Base-by-base conservation (phyloP, 768 basidiomycete species). In the Multifurca ochricompacta region DNA sequence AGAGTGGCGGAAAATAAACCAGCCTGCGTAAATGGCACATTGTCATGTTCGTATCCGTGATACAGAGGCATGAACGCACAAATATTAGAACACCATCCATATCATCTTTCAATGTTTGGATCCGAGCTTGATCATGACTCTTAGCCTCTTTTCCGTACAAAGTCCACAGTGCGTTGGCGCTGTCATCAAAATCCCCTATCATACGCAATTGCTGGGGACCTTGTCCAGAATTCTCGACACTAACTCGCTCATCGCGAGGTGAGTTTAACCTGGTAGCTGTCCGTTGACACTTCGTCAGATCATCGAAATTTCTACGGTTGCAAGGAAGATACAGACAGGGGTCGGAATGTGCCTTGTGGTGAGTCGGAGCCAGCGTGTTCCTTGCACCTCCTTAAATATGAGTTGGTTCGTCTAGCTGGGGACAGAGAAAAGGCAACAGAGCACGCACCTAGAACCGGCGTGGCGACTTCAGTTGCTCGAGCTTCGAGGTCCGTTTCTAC, bases 51-150 rank as follows among this genome's bases (percentile, higher is more conserved):
- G 13, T 21, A 2, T 40, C 13, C 6, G 21, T 11, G 3, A 40
- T 40, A 23, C 21, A 16, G 35, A 35, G 4, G 25, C 14, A 23
- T 40, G 2, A 23, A 23, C 69, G 35, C 58, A 73, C 72, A 50
- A 73, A 73, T 41, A 73, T 71, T 1, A 72, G 65, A 31, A 72
- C 68, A 16, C 66, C 64, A 51, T 74, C 72, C 73, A 74, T 72
- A 36, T 70, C 70, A 10, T 65, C 66, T 53, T 71, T 73, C 71
- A 70, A 73, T 41, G 68, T 66, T 54, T 68, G 62, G 2, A 66
- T 67, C 43, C 70, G 62, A 19, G 60, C 57, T 42, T 53, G 61
- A 53, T 72, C 67, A 35, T 68, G 58, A 52, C 66, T 69, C 49
- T 68, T 68, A 4, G 70, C 70, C 40, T 68, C 65, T 14, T 66